A percentile compares a stretch with the other conserved stretches of the same genome.
phyloP scores from a whole-genome alignment of 2,329 filamentous ascomycete species.

The Diaporthe ilicicola region DNA sequence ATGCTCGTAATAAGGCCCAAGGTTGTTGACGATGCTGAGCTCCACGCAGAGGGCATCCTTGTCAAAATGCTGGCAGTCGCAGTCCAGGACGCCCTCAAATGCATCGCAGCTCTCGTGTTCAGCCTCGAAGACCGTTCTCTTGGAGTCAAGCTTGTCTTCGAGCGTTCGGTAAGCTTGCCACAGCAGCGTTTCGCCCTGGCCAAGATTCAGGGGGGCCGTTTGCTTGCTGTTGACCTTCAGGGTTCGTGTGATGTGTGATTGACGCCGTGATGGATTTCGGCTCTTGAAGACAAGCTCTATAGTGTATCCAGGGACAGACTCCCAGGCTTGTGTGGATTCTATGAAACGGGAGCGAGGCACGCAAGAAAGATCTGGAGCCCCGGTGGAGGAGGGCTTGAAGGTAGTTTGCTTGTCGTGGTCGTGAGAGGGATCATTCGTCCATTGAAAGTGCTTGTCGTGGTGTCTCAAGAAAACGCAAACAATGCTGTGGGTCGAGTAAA shows the following conservation, averaged over 20 bases:
- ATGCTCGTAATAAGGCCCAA: slow-evolving; percentile 57
- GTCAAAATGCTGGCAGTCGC: slow-evolving; percentile 50
- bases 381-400: slow-evolving; percentile 49
- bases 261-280: slow-evolving; percentile 46
- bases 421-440: slow-evolving; percentile 53
- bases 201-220: slow-evolving; percentile 55
- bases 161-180: slow-evolving; percentile 53
- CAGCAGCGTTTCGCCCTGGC: slow-evolving; percentile 56
- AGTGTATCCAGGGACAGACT: slow-evolving; percentile 58
- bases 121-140: slow-evolving; percentile 51
- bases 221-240: slow-evolving; percentile 57
- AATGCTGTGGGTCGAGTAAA: slow-evolving; percentile 58
- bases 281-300: slow-evolving; percentile 56
- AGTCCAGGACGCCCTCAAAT: slow-evolving; percentile 48
- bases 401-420: slow-evolving; percentile 50
- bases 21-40: slow-evolving; percentile 57
- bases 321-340: slow-evolving; percentile 54
- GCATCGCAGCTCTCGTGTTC: slow-evolving; percentile 47
- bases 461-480: slow-evolving; percentile 59
- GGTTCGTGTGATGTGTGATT: slow-evolving; percentile 48
- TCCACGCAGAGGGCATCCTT: slow-evolving; percentile 55
- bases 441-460: slow-evolving; percentile 59
- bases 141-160: slow-evolving; percentile 50
- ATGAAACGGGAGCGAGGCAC: slow-evolving; percentile 56
- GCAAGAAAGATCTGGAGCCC: slow-evolving; percentile 55